Base-by-base conservation (phyloP, 106 monocot species). In the Iris macrosiphon region DNA sequence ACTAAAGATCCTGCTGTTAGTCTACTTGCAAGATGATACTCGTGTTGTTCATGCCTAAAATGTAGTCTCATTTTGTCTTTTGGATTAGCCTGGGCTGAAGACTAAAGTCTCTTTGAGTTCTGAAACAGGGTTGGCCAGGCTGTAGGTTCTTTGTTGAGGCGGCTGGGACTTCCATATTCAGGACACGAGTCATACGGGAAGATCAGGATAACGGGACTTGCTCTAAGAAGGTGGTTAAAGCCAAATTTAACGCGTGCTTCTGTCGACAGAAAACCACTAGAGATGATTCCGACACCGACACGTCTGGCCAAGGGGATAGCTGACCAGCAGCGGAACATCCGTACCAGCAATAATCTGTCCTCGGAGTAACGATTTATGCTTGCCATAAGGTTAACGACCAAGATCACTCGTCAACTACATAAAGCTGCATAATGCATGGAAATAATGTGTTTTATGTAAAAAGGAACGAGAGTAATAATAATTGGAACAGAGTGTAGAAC, bases 171-270 rank as follows among this genome's bases (percentile, higher is more conserved):
- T 62, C 58, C 41, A 6, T 89, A 82, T 17, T 69, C 80, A 25
- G 93, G 84, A 30, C 79, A 89, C 37, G 89, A 71, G 63, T 89
- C 89, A n/a, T 65, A 76, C 57, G 89, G 94, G 16, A 89, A 89
- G 49, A 66, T 95, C 39, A 76, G 78, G 50, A 85, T 95, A 0
- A 82, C 31, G 27, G 89, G 94, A 3, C 64, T 95, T 44, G 20
- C 85, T 49, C 49, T 95, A 13, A 75, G 71, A 63, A 81, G 89
- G 55, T 95, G 94, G 94, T 85, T 85, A 34, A 84, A 75, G 52
- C 89, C 89, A 25, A 95, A 75, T 60, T 39, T 79, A n/a, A 41
- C 41, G 27, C 54, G 31, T n/a, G 19, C 50, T 58, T 66, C 79
- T 37, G 11, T 60, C 23, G 33, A 45, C 14, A 63, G 69, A 26